Evolutionary conservation across 2,329 filamentous ascomycete species (phyloP).

Genomic region (Botryotinia convoluta): DNA sequence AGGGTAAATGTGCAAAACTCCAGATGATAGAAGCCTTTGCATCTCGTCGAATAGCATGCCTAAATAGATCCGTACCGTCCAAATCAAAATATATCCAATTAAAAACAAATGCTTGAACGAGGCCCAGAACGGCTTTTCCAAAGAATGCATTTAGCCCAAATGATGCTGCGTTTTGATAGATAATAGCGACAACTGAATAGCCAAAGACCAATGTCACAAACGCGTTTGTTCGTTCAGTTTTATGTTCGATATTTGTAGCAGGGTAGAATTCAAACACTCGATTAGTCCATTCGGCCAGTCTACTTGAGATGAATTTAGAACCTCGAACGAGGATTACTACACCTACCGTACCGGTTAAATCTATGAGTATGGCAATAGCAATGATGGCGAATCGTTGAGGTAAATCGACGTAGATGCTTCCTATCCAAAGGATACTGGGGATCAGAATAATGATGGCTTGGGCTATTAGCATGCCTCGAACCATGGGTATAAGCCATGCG

Average conservation of each 20-base stretch:
- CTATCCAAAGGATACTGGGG: constrained; percentile 57
- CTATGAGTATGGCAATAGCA: constrained; percentile 54
- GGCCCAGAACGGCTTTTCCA: constrained; percentile 59
- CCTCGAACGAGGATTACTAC: constrained; percentile 44
- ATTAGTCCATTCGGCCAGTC: constrained; percentile 27
- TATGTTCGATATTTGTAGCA: constrained; percentile 64
- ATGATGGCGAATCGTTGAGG: constrained; percentile 55
- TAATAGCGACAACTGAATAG: constrained; percentile 59
- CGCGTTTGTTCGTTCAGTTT: constrained; percentile 61
- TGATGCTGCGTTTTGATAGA: constrained; percentile 54
- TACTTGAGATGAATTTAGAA: constrained; percentile 30
- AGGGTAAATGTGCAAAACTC: constrained; percentile 56
- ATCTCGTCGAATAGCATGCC: constrained; percentile 59
- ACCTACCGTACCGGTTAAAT: constrained; percentile 49
- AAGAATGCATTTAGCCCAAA: constrained; percentile 58
- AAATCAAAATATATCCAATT: constrained; percentile 66
- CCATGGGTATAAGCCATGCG: constrained; percentile 53
- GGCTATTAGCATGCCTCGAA: constrained; percentile 53
- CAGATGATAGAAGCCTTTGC: constrained; percentile 49
- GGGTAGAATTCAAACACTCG: constrained; percentile 57
- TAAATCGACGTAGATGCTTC: constrained; percentile 54
- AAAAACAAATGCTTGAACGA: constrained; percentile 57
- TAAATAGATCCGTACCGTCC: constrained; percentile 52
- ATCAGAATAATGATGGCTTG: constrained; percentile 46
- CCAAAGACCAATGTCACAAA: constrained; percentile 65